phyloP scores from a whole-genome alignment of 345 rosid species.

The Brassica juncea region DNA sequence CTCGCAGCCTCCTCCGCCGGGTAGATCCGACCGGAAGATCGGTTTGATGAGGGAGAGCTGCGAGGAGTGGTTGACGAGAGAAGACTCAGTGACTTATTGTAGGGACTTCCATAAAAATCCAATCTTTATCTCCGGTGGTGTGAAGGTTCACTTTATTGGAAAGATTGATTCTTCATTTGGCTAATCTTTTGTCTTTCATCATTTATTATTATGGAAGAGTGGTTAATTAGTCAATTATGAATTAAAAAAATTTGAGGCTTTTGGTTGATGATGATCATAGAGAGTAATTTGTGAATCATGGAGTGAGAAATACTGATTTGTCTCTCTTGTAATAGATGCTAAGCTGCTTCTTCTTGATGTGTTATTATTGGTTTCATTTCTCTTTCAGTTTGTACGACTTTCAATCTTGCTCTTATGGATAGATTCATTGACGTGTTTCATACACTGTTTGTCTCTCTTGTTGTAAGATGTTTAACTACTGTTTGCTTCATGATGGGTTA shows the following conservation, averaged over 20 bases:
- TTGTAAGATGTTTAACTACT: neutral
- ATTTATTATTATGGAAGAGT: neutral
- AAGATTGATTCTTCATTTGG: no score
- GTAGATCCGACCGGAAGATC: slow-evolving; percentile 25
- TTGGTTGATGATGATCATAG: neutral
- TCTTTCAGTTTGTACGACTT: no score
- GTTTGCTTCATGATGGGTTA: neutral
- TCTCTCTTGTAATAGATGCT: neutral
- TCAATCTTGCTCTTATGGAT: neutral
- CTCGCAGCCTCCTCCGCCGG: slow-evolving; percentile 6
- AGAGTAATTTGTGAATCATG: neutral
- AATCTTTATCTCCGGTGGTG: slow-evolving; percentile 58
- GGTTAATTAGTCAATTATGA: neutral
- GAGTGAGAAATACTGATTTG: neutral
- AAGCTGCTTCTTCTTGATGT: neutral
- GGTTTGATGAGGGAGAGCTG: slow-evolving; percentile 48
- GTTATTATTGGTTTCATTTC: no score
- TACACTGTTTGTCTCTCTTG: neutral
- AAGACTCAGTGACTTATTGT: slow-evolving; percentile 61
- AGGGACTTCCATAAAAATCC: slow-evolving; percentile 83
- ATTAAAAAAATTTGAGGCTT: neutral
- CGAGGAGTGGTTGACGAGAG: slow-evolving; percentile 75
- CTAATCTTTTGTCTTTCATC: no score
- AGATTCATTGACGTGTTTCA: neutral
- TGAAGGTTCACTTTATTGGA: slow-evolving; percentile 36